Evolutionary conservation across 2,329 filamentous ascomycete species (phyloP), one percentile per base, ranked within the genome.

Genomic region (Aspergillus latus): DNA sequence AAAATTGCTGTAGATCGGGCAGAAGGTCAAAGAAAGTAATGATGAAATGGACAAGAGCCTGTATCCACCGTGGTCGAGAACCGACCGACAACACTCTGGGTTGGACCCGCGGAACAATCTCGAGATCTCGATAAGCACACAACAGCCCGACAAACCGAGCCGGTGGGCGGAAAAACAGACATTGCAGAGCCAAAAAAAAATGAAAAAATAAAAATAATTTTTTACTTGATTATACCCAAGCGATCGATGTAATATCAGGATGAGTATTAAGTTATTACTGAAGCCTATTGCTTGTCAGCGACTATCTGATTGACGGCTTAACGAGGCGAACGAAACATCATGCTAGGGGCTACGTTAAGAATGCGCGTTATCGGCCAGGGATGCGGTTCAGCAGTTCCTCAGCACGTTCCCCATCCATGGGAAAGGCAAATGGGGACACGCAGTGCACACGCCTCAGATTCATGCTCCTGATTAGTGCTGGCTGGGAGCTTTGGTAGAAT

Each of bases 21-120:
- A 29, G 44, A 47, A 54, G 26, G 36, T 42, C 16, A 49, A 49
- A 44, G 49, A 52, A 52, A 52, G 49, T 44, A 45, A 37, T 52
- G 49, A 52, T 45, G 49, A 39, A 34, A 37, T 49, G 21, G 21
- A 45, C 39, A 21, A 39, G 47, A 39, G 34, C 11, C n/a, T 26
- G 49, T 45, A 44, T 36, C 49, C 49, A 45, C 49, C 16, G 40
- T 43, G 49, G 49, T 52, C 40, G 40, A 45, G 49, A 52, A 52
- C 49, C 30, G 30, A 34, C 32, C 26, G 39, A 21, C 21, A 21
- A 21, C 21, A 21, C 11, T 30, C 36, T 45, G 49, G 36, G 49
- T 36, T 36, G 30, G 49, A 36, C 26, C 49, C 49, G 49, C 49
- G 49, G 49, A 52, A 45, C 40, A 26, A 2, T 45, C 16, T 28